These are phyloP conservation scores for Talaromyces pinophilus DNA, from an alignment of 2,329 filamentous ascomycete species.

Conservation along the genomic window DNA sequence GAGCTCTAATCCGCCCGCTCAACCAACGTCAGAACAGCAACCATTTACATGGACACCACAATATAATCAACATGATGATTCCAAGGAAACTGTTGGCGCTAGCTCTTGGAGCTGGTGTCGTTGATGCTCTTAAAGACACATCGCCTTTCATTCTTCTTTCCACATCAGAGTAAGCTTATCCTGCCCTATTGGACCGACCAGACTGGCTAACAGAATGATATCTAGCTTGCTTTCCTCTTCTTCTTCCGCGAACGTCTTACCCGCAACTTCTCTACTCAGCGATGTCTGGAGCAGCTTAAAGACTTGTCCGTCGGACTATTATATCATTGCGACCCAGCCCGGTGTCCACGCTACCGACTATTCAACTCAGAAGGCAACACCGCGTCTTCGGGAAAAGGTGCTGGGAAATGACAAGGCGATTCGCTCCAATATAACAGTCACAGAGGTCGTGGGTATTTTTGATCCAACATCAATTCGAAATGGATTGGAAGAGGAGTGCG, in stretches of 20 bases:
- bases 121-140: slow-evolving; percentile 77
- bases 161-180: slow-evolving; percentile 68
- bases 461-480: slow-evolving; percentile 46
- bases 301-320: slow-evolving; percentile 71
- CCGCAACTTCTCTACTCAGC: slow-evolving; percentile 46
- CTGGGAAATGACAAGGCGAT: slow-evolving; percentile 52
- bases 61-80: slow-evolving; percentile 39
- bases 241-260: slow-evolving; percentile 46
- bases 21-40: slow-evolving; percentile 23
- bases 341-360: slow-evolving; percentile 72
- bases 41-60: slow-evolving; percentile 2
- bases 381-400: slow-evolving; percentile 57
- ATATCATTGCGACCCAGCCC: slow-evolving; percentile 76
- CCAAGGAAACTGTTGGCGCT: slow-evolving; percentile 47
- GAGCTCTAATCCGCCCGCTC: slow-evolving; percentile 23
- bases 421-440: slow-evolving; percentile 55
- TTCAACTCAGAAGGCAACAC: slow-evolving; percentile 52
- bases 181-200: not conserved
- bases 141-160: slow-evolving; percentile 90
- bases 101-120: slow-evolving; percentile 58
- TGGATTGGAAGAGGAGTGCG: slow-evolving; percentile 52
- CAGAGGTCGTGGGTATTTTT: slow-evolving; percentile 56
- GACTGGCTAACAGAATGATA: slow-evolving; percentile 31
- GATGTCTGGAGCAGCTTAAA: slow-evolving; percentile 54
- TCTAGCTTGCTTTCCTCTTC: slow-evolving; percentile 40